Conservation (phyloP, 139 green algal species). For the Picochlorum sp. region DNA sequence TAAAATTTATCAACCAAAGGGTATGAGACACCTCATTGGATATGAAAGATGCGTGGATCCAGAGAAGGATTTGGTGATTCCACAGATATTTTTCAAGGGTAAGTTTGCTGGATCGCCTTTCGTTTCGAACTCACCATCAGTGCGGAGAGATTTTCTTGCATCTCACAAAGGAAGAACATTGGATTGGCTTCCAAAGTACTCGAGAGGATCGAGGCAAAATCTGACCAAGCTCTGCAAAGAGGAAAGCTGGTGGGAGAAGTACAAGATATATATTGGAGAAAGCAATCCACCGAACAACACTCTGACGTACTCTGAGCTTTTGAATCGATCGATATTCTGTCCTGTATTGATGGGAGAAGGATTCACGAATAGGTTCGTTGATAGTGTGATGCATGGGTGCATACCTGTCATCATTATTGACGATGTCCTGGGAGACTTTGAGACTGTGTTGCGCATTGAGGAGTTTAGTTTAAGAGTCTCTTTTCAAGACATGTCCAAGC, state of each 20-base stretch:
- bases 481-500: conserved; percentile 26
- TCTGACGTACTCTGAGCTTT: conserved; percentile 21
- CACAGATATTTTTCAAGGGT: conserved; percentile 18
- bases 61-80: conserved; percentile 39
- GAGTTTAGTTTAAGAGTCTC: conserved; percentile 30
- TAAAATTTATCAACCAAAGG: conserved; percentile 18
- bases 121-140: conserved; percentile 4
- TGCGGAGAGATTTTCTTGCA: conserved; percentile 20
- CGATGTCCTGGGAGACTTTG: conserved; percentile 24
- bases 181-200: conserved; percentile 11
- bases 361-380: conserved; percentile 46
- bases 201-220: conserved; percentile 12
- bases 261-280: conserved; percentile 35
- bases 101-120: conserved; percentile 30
- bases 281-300: background rate
- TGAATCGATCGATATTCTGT: conserved; percentile 37
- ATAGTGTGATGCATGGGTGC: conserved; percentile 61
- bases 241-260: conserved; percentile 23
- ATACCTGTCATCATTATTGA: conserved; percentile 53
- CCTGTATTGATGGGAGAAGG: conserved; percentile 38
- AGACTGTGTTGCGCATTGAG: conserved; percentile 15
- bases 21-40: conserved; percentile 12
- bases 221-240: conserved; percentile 10
- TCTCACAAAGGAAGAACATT: conserved; percentile 29
- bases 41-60: conserved; percentile 31